Evolutionary conservation across 2,329 filamentous ascomycete species (phyloP).

Genomic region (Ascochyta koolunga): DNA sequence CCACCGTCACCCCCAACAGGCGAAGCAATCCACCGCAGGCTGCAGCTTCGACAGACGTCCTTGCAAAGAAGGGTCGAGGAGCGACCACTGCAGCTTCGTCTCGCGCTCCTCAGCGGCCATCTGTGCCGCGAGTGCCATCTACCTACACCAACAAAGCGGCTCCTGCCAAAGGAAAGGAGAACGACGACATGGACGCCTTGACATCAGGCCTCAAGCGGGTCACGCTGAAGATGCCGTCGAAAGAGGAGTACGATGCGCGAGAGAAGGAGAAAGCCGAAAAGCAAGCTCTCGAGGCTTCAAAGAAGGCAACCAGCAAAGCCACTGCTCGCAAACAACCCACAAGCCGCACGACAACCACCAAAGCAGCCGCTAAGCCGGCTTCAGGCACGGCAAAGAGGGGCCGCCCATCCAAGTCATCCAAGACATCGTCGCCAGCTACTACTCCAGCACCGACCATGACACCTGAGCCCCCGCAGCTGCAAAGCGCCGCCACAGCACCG

Average conservation of each 20-base stretch:
- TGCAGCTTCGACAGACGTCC: constrained; percentile 47
- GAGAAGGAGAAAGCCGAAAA: constrained; percentile 54
- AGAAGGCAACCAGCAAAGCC: constrained; percentile 40
- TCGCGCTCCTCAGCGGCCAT: constrained; percentile 43
- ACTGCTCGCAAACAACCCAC: constrained; percentile 28
- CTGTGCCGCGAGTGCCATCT: constrained; percentile 52
- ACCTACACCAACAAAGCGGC: constrained; percentile 36
- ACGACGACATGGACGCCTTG: constrained; percentile 55
- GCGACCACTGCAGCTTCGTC: constrained; percentile 46
- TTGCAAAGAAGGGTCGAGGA: constrained; percentile 67
- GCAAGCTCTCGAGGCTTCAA: constrained; percentile 43
- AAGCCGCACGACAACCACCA: constrained; percentile 24
- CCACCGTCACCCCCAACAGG: constrained; percentile 43
- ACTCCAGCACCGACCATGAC: constrained; percentile 46
- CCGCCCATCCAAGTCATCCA: constrained; percentile 32
- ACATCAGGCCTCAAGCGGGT: constrained; percentile 62
- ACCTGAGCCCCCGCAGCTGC: constrained; percentile 34
- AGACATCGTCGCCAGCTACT: constrained; percentile 43
- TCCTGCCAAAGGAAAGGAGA: constrained; percentile 32
- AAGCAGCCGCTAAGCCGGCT: constrained; percentile 23
- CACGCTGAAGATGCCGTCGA: constrained; percentile 63
- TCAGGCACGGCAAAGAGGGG: constrained; percentile 33
- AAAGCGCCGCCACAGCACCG: constrained; percentile 27
- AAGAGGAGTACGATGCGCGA: constrained; percentile 62
- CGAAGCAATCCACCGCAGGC: constrained; percentile 31